Percentiles rank a stretch among this genome's conserved stretches.
phyloP scores from a whole-genome alignment of 2,329 filamentous ascomycete genomes.

The Xylaria sp. region DNA sequence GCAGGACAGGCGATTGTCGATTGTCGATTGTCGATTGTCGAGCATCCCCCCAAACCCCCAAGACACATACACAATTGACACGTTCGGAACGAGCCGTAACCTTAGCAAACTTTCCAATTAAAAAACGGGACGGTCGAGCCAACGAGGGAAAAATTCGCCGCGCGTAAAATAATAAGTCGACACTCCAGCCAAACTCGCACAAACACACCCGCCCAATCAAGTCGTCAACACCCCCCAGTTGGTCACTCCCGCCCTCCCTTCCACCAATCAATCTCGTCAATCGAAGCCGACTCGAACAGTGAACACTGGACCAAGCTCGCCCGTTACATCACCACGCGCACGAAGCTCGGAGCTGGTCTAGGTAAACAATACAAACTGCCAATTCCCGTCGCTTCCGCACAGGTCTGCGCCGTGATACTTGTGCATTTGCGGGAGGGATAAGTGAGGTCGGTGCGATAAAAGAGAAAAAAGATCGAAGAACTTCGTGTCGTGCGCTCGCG shows the following conservation, averaged over 20 bases:
- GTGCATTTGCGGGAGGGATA: not conserved
- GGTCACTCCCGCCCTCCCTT: constrained; percentile 20
- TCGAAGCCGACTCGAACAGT: constrained; percentile 30
- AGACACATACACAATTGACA: not conserved
- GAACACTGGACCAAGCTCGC: constrained; percentile 28
- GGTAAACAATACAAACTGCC: constrained; percentile 32
- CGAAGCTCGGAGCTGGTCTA: constrained; percentile 22
- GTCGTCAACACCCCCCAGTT: constrained; percentile 4
- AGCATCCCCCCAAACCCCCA: not conserved
- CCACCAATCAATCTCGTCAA: constrained; percentile 39
- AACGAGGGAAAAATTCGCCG: constrained; percentile 10
- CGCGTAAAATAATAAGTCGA: constrained; percentile 13
- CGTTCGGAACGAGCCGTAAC: constrained; percentile 26
- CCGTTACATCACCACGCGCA: constrained; percentile 37
- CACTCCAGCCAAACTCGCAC: constrained; percentile 20
- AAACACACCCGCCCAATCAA: constrained; percentile 22
- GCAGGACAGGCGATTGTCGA: too few species aligned
- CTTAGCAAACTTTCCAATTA: constrained; percentile 23
- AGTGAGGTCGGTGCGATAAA: not conserved
- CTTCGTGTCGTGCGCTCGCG: not conserved
- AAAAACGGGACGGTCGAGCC: not conserved
- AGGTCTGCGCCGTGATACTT: not conserved
- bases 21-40: too few species aligned
- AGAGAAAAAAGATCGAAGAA: not conserved
- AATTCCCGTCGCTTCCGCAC: constrained; percentile 23